Conservation (phyloP, 768 basidiomycete genomes). For the Russula sp. region DNA sequence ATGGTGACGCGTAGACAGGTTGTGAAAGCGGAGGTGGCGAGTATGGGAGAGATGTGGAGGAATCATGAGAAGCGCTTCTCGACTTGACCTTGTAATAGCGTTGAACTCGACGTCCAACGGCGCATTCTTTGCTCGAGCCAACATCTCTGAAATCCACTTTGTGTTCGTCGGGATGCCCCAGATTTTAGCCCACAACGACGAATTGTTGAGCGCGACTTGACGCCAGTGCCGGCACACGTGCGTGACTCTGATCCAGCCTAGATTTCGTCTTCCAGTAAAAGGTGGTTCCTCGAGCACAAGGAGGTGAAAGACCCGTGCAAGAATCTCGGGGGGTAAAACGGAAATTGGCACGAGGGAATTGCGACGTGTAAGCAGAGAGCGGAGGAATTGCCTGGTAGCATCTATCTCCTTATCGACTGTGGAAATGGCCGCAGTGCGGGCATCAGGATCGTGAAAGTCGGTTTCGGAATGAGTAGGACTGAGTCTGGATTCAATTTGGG, state of each 20-base stretch:
- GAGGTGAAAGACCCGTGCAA: constrained; percentile 18
- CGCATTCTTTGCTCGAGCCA: constrained; percentile 6
- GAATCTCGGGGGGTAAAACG: constrained; percentile 23
- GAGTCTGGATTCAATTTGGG: not conserved
- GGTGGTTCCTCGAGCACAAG: not conserved
- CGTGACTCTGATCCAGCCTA: constrained; percentile 5
- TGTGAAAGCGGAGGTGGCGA: constrained; percentile 9
- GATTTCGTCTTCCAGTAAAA: too few relatives aligned
- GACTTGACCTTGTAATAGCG: too few relatives aligned
- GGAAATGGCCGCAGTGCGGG: not conserved
- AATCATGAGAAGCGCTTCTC: too few relatives aligned
- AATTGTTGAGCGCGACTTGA: constrained; percentile 16
- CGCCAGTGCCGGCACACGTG: constrained; percentile 28
- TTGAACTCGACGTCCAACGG: not conserved
- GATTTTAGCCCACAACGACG: constrained; percentile 17
- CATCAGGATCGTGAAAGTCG: not conserved
- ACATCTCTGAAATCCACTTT: constrained; percentile 3
- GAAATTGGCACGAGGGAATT: constrained; percentile 15
- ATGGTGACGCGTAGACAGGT: not conserved
- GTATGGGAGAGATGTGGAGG: constrained; percentile 2
- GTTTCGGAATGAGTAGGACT: not conserved
- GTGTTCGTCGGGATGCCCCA: not conserved
- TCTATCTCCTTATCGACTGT: constrained; percentile 6
- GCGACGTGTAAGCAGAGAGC: constrained; percentile 4
- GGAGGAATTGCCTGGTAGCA: not conserved